phyloP scores from a whole-genome alignment of 371 early-diverging fungal species.

The Batkoa obscura region DNA sequence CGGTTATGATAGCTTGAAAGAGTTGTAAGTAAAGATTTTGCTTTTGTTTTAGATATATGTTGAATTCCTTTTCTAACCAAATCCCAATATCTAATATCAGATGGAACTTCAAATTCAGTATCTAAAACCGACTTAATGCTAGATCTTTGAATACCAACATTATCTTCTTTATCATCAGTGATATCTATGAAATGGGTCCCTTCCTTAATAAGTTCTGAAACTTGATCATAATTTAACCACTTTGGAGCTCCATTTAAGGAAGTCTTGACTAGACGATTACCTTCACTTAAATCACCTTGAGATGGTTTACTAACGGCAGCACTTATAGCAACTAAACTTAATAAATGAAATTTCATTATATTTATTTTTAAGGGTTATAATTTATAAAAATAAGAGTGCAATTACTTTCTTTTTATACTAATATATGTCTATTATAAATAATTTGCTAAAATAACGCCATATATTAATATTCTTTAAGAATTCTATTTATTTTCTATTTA shows the following conservation, averaged over 20 bases:
- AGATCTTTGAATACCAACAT: not conserved
- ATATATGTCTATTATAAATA: no score
- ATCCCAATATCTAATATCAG: conserved; percentile 19
- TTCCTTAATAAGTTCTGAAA: not conserved
- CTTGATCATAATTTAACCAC: not conserved
- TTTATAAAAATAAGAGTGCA: no score
- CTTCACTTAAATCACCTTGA: not conserved
- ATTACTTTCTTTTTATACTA: no score
- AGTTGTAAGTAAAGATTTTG: conserved; percentile 29
- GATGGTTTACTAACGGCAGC: no score
- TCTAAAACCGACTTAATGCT: not conserved
- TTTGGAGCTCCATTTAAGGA: not conserved
- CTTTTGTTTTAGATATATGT: conserved; percentile 32
- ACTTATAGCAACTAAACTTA: no score
- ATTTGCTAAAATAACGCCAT: no score
- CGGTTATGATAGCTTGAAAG: conserved; percentile 73
- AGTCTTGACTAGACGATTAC: not conserved
- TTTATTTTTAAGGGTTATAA: no score
- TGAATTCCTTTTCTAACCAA: conserved; percentile 26
- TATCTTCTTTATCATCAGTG: not conserved
- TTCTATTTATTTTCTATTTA: no score
- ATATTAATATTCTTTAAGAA: no score
- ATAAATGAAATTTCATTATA: no score
- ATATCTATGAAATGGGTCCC: not conserved
- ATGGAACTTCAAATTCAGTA: conserved; percentile 19